These are phyloP conservation scores for Rhodotorula sp. DNA, from an alignment of 1,284 basidiomycete genomes.

Conservation along the genomic window DNA sequence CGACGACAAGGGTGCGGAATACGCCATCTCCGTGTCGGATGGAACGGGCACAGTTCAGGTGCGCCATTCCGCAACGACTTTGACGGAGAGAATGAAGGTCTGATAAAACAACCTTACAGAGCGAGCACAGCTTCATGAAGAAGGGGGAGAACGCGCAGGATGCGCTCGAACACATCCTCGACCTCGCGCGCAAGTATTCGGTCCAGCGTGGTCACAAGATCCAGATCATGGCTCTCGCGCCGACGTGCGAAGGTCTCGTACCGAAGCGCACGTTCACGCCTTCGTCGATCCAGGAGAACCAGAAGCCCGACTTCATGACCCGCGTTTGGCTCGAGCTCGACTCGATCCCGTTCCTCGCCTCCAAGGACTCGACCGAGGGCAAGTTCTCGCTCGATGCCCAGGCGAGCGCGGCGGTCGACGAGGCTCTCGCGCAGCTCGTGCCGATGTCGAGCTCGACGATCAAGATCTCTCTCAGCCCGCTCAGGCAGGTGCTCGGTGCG, in stretches of 20 bases:
- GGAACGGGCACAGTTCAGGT: slow-evolving; percentile 9
- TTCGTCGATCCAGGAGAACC: not conserved
- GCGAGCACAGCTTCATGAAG: slow-evolving; percentile 8
- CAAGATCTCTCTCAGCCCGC: slow-evolving; percentile 4
- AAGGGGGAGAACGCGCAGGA: not conserved
- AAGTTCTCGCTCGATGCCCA: slow-evolving; percentile 29
- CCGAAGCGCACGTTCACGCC: slow-evolving; percentile 4
- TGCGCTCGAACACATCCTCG: slow-evolving; percentile 14
- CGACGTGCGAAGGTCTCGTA: slow-evolving; percentile 1
- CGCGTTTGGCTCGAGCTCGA: slow-evolving; percentile 29
- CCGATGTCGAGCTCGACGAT: slow-evolving; percentile 21
- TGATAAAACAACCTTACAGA: not conserved
- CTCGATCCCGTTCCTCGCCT: slow-evolving; percentile 21
- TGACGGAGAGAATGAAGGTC: not conserved
- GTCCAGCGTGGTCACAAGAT: slow-evolving; percentile 27
- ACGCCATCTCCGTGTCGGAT: slow-evolving; percentile 19
- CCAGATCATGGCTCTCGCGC: slow-evolving; percentile 18
- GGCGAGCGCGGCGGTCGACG: slow-evolving; percentile 19
- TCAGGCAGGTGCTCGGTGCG: slow-evolving; percentile 23
- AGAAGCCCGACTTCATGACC: slow-evolving; percentile 5
- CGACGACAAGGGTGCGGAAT: slow-evolving; percentile 10
- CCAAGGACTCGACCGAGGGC: not conserved
- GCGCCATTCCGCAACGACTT: not conserved
- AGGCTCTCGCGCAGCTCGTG: slow-evolving; percentile 14
- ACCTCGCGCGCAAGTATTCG: slow-evolving; percentile 17